Evolutionary conservation across 2,329 filamentous ascomycete genomes (phyloP).

Genomic region (Lachnellula suecica): DNA sequence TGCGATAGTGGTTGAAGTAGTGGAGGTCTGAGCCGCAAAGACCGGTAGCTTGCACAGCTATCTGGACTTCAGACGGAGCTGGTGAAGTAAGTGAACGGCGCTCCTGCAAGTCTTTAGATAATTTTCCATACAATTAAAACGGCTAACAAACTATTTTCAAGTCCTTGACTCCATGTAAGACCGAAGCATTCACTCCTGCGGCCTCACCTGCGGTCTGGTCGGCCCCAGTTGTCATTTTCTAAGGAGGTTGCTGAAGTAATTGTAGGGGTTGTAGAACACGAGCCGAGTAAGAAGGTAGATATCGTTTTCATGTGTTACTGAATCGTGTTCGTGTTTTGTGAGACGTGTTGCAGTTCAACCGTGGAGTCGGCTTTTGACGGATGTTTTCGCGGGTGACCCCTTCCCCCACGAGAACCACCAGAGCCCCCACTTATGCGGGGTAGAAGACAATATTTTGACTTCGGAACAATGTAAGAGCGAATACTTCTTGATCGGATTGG

Average conservation of each 20-base stretch:
- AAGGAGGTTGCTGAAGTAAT: not conserved
- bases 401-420: no score
- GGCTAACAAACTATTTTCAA: constrained; percentile 30
- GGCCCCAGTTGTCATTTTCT: constrained; percentile 9
- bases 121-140: not conserved
- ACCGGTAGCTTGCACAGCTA: constrained; percentile 88
- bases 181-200: constrained; percentile 29
- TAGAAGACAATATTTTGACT: no score
- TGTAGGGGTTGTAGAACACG: not conserved
- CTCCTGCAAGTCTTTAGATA: constrained; percentile 26
- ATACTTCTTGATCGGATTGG: no score
- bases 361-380: no score
- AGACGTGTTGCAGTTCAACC: no score
- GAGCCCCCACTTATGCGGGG: no score
- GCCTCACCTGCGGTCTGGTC: not conserved
- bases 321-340: no score
- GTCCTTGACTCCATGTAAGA: constrained; percentile 34
- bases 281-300: not conserved
- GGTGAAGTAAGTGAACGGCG: constrained; percentile 25
- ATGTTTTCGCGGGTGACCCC: no score
- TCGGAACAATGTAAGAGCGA: no score
- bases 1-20: constrained; percentile 94
- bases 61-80: constrained; percentile 64
- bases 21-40: constrained; percentile 97
- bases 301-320: not conserved